Base-by-base conservation (phyloP, 2,329 filamentous ascomycete genomes). In the Phaeoacremonium minimum region DNA sequence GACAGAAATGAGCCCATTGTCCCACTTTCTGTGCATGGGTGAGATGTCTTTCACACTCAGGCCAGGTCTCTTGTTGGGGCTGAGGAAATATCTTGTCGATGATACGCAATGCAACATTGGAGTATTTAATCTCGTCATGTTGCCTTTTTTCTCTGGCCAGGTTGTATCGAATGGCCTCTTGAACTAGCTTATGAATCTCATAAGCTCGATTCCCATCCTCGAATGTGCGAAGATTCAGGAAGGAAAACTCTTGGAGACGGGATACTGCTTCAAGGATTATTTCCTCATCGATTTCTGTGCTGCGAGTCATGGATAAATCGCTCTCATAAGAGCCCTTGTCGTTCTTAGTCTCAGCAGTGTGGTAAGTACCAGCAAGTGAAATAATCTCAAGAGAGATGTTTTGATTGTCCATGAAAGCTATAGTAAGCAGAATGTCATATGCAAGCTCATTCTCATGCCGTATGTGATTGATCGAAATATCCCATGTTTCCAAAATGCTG, bases 191-290 rank as follows among this genome's bases (percentile, higher is more conserved):
- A 32, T 60, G 53, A 42, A 59, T 50, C 36, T 60, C 49, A 35
- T 56, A 60, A 9, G 18, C 46, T 7, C 28, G 18, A 16, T n/a
- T 35, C 1, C 15, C 15, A 6, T 18, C 22, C 33, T 35, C 36
- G 13, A 28, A 15, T 12, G 9, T 31, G 6, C 37, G 43, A 15
- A 41, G 30, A 18, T 36, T 41, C 1, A 63, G 33, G 33, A 64
- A 63, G 0, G 57, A 63, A 26, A 60, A 59, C 16, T 63, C 50
- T 19, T 45, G 41, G 1, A 63, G 54, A 8, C 50, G 53, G 6
- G 40, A 37, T 8, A 55, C 35, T 2, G 54, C 51, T 29, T 30
- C 31, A 14, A 36, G 32, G 5, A 50, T 34, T 13, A 33, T 26
- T 26, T 26, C 8, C 20, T 26, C 20, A n/a, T 26, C 20, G 20